Percentiles rank a stretch among this genome's conserved stretches.
These are phyloP conservation scores for Geotrichum restrictum DNA, from an alignment of 1,139 yeast genomes.

Conservation along the genomic window DNA sequence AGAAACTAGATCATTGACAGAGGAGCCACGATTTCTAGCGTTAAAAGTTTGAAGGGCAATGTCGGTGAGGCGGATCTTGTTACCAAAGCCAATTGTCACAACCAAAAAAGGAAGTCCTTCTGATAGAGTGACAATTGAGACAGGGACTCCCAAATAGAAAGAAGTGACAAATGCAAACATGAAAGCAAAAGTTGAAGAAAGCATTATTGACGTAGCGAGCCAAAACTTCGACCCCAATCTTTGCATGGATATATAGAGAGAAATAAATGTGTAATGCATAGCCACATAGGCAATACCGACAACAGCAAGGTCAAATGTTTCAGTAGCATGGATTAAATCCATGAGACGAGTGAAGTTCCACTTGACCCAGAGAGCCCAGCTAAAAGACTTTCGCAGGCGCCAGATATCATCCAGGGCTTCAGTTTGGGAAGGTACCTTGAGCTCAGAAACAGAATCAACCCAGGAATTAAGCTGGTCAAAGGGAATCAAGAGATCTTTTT, in stretches of 20 bases:
- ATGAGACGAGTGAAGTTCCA: constrained; percentile 47
- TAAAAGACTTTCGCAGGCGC: constrained; percentile 59
- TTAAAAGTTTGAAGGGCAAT: constrained; percentile 45
- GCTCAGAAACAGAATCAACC: constrained; percentile 40
- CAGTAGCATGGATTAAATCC: constrained; percentile 67
- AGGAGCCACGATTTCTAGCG: constrained; percentile 25
- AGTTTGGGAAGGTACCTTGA: constrained; percentile 38
- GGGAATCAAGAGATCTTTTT: constrained; percentile 46
- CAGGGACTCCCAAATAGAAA: constrained; percentile 42
- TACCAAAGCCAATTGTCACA: constrained; percentile 88
- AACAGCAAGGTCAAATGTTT: constrained; percentile 77
- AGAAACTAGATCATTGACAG: constrained; percentile 40
- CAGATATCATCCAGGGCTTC: constrained; percentile 59
- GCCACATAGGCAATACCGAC: constrained; percentile 81
- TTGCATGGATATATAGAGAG: constrained; percentile 77
- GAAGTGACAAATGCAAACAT: constrained; percentile 75
- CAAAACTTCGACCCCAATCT: constrained; percentile 79
- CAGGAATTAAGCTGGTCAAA: constrained; percentile 38
- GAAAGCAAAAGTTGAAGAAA: constrained; percentile 82
- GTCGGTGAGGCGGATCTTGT: constrained; percentile 72
- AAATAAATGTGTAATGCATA: constrained; percentile 81
- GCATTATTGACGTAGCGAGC: constrained; percentile 78
- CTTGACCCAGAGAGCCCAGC: constrained; percentile 58
- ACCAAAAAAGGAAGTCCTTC: constrained; percentile 95
- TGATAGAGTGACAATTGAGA: constrained; percentile 71